Base-by-base conservation (phyloP, 257 asterid species). In the Jacaranda mimosifolia region DNA sequence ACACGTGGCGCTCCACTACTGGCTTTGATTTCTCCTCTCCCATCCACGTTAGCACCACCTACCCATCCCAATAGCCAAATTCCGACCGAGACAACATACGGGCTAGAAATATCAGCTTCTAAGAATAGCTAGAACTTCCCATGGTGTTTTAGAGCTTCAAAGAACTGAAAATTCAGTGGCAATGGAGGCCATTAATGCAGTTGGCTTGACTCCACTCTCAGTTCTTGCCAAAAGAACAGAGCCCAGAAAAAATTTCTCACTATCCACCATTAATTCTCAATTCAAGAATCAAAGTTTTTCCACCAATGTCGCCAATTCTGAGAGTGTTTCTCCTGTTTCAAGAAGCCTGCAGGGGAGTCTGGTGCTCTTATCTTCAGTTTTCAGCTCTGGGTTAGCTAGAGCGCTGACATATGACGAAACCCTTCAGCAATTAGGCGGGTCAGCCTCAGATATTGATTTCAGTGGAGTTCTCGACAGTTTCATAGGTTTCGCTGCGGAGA, bases 161-260 rank as follows among this genome's bases (percentile, higher is more conserved):
- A 67, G 17, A 73, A 26, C 60, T 74, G 45, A 56, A 63, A 66
- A 55, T 60, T 18, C 78, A 38, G 79, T 51, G 79, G 72, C 82
- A 73, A 95, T 96, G 99, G 92, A 90, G 89, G 97, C 96, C 82
- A 82, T 93, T 63, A 90, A 95, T 81, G 94, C 94, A 67, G 91
- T 63, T 83, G 90, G 89, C 69, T 81, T 88, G 82, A 89, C 92
- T 63, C 91, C 97, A 51, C 79, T 89, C 10, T 91, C 97, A 45
- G 96, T 93, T 84, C 94, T 91, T 59, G 85, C 97, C 53, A 89
- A 91, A 71, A 86, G 87, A 84, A 83, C 81, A 17, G 77, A 86
- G 46, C 87, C 91, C 83, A 87, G 87, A 75, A 93, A 86, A 69
- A 69, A 18, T 21, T 18, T 80, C 21, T 69, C 86, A n/a, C 59